A percentile compares a stretch with the other conserved stretches of the same genome.
Conservation (phyloP, 345 rosid genomes). For the Citrus cavaleriei region DNA sequence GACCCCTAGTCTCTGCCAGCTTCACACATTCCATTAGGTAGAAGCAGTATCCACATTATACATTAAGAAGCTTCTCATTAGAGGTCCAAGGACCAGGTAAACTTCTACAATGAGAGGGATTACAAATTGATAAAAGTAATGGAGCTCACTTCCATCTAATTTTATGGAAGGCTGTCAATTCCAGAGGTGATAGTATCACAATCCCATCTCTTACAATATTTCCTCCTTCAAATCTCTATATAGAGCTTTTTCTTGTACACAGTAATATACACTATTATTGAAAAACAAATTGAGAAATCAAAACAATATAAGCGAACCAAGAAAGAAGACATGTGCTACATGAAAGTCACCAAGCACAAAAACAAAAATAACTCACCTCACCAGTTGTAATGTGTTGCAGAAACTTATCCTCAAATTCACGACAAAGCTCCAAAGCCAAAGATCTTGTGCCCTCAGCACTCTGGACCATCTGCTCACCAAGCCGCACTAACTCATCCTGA, state of each 20-base stretch:
- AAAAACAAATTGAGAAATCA: neutral
- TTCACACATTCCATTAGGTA: neutral
- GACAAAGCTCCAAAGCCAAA: slow-evolving; percentile 89
- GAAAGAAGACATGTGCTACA: neutral
- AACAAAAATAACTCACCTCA: slow-evolving; percentile 56
- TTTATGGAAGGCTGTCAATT: neutral
- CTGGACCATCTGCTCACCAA: slow-evolving; percentile 83
- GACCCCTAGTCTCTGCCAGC: neutral
- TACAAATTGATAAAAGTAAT: neutral
- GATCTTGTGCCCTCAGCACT: slow-evolving; percentile 94
- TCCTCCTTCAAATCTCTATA: neutral
- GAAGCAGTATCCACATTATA: neutral
- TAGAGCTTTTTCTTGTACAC: neutral
- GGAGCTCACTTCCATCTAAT: neutral
- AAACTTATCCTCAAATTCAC: slow-evolving; percentile 92
- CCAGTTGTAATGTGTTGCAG: slow-evolving; percentile 80
- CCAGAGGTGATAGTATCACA: neutral
- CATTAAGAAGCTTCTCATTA: neutral
- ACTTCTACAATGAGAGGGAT: neutral
- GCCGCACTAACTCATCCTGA: slow-evolving; percentile 78
- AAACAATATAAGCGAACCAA: neutral
- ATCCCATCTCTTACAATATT: neutral
- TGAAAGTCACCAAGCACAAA: neutral
- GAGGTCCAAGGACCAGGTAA: neutral
- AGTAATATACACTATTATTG: neutral